A percentile compares a stretch with the other conserved stretches of the same genome.
Conservation (phyloP, 352 stramenopile species). For the Phytophthora citricola region DNA sequence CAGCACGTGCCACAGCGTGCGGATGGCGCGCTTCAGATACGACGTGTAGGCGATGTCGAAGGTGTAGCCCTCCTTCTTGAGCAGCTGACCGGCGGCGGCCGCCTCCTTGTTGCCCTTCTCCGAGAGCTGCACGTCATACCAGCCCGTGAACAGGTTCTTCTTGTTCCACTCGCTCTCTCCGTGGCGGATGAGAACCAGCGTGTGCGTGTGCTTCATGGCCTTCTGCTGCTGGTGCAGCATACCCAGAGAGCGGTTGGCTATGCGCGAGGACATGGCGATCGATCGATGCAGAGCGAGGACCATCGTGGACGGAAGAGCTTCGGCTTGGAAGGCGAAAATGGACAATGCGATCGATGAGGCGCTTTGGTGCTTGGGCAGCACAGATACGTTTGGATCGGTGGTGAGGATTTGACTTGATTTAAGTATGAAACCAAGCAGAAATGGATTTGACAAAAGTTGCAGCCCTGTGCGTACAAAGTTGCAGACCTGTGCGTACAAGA, state of each 20-base stretch:
- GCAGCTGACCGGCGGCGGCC: constrained; percentile 86
- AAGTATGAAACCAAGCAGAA: too few relatives aligned
- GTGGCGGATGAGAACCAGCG: constrained; percentile 93
- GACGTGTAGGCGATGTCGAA: constrained; percentile 97
- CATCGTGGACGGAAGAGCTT: constrained; percentile 47
- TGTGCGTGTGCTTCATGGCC: constrained; percentile 84
- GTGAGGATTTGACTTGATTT: too few relatives aligned
- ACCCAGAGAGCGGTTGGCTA: constrained; percentile 33
- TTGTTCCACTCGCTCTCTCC: constrained; percentile 96
- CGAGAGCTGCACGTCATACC: constrained; percentile 94
- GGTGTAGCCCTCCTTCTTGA: constrained; percentile 93
- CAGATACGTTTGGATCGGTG: neutral
- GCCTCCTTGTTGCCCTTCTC: constrained; percentile 92
- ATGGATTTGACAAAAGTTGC: too few relatives aligned
- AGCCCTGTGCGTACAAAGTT: too few relatives aligned
- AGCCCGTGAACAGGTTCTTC: constrained; percentile 95
- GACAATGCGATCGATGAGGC: constrained; percentile 15
- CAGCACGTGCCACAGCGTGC: constrained; percentile 94
- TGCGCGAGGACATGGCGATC: constrained; percentile 46
- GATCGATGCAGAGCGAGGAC: constrained; percentile 66
- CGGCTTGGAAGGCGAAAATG: constrained; percentile 26
- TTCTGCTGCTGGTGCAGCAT: constrained; percentile 68
- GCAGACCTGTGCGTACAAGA: neutral
- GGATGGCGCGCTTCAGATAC: constrained; percentile 95
- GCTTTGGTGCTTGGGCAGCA: constrained; percentile 10